These are phyloP conservation scores for Neurospora tetraspora DNA, from an alignment of 495 filamentous ascomycete species.

Conservation along the genomic window DNA sequence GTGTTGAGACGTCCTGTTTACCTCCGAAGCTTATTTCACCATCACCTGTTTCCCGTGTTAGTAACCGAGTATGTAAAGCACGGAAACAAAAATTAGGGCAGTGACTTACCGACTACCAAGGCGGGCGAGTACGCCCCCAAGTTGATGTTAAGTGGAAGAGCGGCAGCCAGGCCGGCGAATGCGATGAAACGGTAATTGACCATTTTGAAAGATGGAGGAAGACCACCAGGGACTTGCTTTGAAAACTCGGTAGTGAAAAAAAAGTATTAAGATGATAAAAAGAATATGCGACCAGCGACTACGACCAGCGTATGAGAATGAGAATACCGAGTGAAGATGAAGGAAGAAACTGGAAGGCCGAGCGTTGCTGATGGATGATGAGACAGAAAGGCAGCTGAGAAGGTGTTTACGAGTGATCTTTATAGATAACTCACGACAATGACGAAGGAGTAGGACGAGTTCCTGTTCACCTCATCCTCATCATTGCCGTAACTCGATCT, in stretches of 20 bases:
- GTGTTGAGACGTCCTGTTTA: constrained; percentile 38
- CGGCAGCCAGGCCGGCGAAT: constrained; percentile 33
- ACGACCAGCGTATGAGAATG: constrained; percentile 27
- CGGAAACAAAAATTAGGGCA: not conserved
- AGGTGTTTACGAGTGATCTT: not conserved
- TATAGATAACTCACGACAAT: not conserved
- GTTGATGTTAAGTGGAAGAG: constrained; percentile 51
- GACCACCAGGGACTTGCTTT: not conserved
- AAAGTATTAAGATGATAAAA: constrained; percentile 7
- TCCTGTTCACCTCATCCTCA: not conserved
- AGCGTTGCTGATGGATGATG: constrained; percentile 30
- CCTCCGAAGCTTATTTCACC: constrained; percentile 52
- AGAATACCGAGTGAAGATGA: constrained; percentile 14
- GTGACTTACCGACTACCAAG: constrained; percentile 28
- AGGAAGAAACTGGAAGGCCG: constrained; percentile 18
- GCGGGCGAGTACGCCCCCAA: constrained; percentile 50
- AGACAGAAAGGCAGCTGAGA: constrained; percentile 11
- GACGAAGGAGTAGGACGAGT: not conserved
- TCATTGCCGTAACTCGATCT: not conserved
- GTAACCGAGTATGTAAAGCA: not conserved
- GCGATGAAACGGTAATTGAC: constrained; percentile 30
- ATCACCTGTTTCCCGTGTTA: constrained; percentile 43
- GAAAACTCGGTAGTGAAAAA: not conserved
- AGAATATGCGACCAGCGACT: constrained; percentile 26
- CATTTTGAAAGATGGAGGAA: constrained; percentile 24